Evolutionary conservation across 1,284 basidiomycete genomes (phyloP).

Genomic region (Ceratobasidium sp.): DNA sequence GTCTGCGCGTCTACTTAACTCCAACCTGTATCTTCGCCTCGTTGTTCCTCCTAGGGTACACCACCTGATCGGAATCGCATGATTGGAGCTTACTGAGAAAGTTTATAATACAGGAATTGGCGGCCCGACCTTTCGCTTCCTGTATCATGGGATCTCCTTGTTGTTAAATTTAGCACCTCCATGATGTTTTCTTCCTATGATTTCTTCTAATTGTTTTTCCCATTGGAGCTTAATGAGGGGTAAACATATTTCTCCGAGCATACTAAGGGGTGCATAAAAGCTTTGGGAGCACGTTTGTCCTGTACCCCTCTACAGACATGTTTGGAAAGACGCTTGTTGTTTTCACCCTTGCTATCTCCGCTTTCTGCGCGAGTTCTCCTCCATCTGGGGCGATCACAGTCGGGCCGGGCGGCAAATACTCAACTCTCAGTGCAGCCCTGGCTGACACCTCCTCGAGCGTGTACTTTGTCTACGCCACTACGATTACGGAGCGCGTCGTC

Average conservation of each 20-base stretch:
- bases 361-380: conserved; percentile 16
- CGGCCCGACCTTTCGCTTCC: not conserved
- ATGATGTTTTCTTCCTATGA: not conserved
- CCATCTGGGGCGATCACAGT: too few relatives aligned
- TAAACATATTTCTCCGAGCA: not conserved
- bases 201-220: not conserved
- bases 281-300: not conserved
- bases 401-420: conserved; percentile 45
- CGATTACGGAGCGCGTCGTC: conserved; percentile 46
- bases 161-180: not conserved
- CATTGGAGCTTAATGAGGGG: not conserved
- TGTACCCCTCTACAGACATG: not conserved
- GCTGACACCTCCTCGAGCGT: conserved; percentile 44
- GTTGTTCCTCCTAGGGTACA: too few relatives aligned
- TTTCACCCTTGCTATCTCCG: not conserved
- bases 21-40: too few relatives aligned
- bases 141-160: not conserved
- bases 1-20: not conserved
- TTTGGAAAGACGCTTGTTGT: not conserved
- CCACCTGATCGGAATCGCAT: too few relatives aligned
- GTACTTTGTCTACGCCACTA: conserved; percentile 46
- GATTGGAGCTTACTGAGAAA: too few relatives aligned
- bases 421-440: conserved; percentile 45
- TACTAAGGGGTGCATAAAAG: too few relatives aligned
- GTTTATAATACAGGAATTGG: too few relatives aligned